A percentile compares a stretch with the other conserved stretches of the same genome.
Conservation (phyloP, 345 rosid species). For the Toxicodendron radicans region DNA sequence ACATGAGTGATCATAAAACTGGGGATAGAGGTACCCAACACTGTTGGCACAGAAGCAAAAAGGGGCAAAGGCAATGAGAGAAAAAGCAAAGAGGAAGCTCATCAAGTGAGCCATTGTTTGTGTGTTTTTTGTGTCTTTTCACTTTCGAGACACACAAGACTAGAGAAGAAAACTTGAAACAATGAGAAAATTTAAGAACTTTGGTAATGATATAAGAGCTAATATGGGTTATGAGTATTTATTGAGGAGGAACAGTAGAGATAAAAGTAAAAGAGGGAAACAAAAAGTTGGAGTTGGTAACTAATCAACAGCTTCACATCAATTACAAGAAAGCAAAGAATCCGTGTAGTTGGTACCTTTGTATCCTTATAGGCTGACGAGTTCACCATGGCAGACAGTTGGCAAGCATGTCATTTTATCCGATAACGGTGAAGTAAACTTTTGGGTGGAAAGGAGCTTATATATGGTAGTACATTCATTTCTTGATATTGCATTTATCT, state of each 20-base stretch:
- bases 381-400: neutral
- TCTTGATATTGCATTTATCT: too few relatives aligned
- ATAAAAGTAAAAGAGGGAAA: slow-evolving; percentile 6
- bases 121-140: neutral
- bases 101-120: slow-evolving; percentile 38
- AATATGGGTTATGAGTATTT: slow-evolving; percentile 25
- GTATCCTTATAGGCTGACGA: slow-evolving; percentile 28
- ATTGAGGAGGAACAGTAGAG: slow-evolving; percentile 26
- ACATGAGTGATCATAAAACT: slow-evolving; percentile 64
- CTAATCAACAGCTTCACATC: slow-evolving; percentile 16
- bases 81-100: slow-evolving; percentile 34
- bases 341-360: slow-evolving; percentile 39
- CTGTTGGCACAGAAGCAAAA: slow-evolving; percentile 37
- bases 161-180: slow-evolving; percentile 10
- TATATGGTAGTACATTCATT: too few relatives aligned
- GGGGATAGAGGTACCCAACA: slow-evolving; percentile 50
- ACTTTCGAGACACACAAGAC: slow-evolving; percentile 15
- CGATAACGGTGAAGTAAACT: neutral
- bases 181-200: neutral
- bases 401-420: neutral
- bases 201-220: slow-evolving; percentile 25
- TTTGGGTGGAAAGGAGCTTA: too few relatives aligned
- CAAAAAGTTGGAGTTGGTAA: slow-evolving; percentile 44
- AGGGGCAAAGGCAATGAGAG: slow-evolving; percentile 53
- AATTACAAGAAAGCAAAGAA: slow-evolving; percentile 10